These are phyloP conservation scores for Leccinum holopus DNA, from an alignment of 1,284 basidiomycete species.

Conservation along the genomic window DNA sequence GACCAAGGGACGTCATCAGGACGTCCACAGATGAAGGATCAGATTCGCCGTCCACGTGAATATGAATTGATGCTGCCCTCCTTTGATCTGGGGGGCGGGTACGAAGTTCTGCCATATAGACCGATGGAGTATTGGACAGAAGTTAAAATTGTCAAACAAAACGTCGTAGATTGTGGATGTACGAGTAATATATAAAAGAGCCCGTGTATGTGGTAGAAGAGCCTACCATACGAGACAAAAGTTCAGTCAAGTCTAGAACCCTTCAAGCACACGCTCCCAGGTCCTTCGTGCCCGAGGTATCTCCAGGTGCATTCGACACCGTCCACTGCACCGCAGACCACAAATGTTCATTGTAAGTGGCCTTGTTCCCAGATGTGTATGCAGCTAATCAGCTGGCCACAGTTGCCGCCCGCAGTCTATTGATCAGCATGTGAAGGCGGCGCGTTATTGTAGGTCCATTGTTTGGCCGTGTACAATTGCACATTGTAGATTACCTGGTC, in stretches of 20 bases:
- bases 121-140: constrained; percentile 54
- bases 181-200: not conserved
- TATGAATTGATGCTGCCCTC: constrained; percentile 82
- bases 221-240: not conserved
- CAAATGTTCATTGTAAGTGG: constrained; percentile 15
- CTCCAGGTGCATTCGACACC: constrained; percentile 23
- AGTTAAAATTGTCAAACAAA: not conserved
- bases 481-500: constrained; percentile 22
- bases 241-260: not conserved
- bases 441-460: constrained; percentile 30
- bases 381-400: constrained; percentile 21
- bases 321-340: constrained; percentile 31
- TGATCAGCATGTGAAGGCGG: constrained; percentile 21
- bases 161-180: not conserved
- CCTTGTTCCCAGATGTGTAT: constrained; percentile 20
- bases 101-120: constrained; percentile 79
- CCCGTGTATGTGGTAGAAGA: not conserved
- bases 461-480: constrained; percentile 25
- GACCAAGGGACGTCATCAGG: constrained; percentile 66
- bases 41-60: constrained; percentile 84
- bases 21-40: constrained; percentile 80
- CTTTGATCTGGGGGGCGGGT: constrained; percentile 73
- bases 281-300: constrained; percentile 25
- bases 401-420: constrained; percentile 17
- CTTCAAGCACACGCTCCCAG: constrained; percentile 19